Conservation (phyloP, 768 basidiomycete genomes). For the Agaricus bisporus region DNA sequence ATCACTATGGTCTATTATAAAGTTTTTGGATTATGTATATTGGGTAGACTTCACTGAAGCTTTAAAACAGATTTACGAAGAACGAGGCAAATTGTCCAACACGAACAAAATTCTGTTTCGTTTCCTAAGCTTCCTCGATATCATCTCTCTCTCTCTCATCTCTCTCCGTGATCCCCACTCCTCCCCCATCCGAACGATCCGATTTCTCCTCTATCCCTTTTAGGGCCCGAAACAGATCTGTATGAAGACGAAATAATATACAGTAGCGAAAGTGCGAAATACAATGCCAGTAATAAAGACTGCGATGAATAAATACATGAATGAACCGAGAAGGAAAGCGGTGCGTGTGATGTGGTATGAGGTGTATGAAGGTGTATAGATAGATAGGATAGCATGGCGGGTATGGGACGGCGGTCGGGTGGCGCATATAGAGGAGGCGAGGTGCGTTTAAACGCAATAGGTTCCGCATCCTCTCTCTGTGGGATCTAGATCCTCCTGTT, state of each 20-base stretch:
- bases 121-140: too few relatives aligned
- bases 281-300: not conserved
- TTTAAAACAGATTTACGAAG: too few relatives aligned
- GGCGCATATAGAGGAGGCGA: not conserved
- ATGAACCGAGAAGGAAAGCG: not conserved
- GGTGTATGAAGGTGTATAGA: not conserved
- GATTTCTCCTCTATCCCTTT: too few relatives aligned
- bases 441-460: not conserved
- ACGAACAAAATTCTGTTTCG: too few relatives aligned
- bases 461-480: conserved; percentile 2
- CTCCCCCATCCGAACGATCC: too few relatives aligned
- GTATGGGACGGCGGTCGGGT: not conserved
- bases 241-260: not conserved
- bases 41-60: too few relatives aligned
- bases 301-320: not conserved
- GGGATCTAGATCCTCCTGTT: not conserved
- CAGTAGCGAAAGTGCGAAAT: conserved; percentile 3
- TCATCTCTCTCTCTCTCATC: too few relatives aligned
- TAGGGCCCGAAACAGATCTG: too few relatives aligned
- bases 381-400: not conserved
- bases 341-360: not conserved
- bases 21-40: too few relatives aligned
- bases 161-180: too few relatives aligned
- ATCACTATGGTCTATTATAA: too few relatives aligned
- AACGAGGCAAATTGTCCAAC: too few relatives aligned